Evolutionary conservation across 345 rosid genomes (phyloP), one percentile per base, ranked within the genome.

Genomic region (Punica granatum): DNA sequence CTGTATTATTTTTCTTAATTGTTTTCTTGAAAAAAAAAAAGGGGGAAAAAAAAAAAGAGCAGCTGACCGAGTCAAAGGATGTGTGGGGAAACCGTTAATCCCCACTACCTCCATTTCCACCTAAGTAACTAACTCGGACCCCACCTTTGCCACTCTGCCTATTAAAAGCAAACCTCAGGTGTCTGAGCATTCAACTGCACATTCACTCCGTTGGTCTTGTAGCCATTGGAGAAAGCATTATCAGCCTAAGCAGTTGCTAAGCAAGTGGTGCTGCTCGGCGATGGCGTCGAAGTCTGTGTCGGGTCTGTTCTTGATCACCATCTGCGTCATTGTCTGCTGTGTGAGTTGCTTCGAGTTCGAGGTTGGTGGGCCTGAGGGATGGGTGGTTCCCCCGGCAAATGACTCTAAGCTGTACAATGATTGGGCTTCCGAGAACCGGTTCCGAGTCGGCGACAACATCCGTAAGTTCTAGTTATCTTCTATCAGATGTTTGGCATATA

Each of bases 391-490:
- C 56, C 83, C 85, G 10, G 66, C 71, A 37, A 81, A 81, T 33
- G 90, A 85, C 73, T 70, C 77, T 77, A 73, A 56, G 65, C 33
- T 67, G 70, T 85, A 79, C 84, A 83, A 83, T 25, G 80, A 77
- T 44, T 85, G 90, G 88, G 90, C 87, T 8, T 85, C 90, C 0
- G 78, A 79, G 64, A 83, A 83, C 70, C 77, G 85, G n/a, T 83
- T 85, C 75, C 84, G 63, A 69, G 73, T 74, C 16, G 84, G 81
- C 0, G 90, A 85, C 60, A 42, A 77, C 28, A 51, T 81, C 59
- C 72, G 90, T 85, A 81, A 74, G 61, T 83, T 73, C 66, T 26
- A n/a, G n/a, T n/a, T n/a, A n/a, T n/a, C n/a, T n/a, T n/a, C n/a
- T n/a, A n/a, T n/a, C n/a, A n/a, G n/a, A n/a, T n/a, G n/a, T n/a